Base-by-base conservation (phyloP, 257 asterid species). In the Ajuga chamaepitys region DNA sequence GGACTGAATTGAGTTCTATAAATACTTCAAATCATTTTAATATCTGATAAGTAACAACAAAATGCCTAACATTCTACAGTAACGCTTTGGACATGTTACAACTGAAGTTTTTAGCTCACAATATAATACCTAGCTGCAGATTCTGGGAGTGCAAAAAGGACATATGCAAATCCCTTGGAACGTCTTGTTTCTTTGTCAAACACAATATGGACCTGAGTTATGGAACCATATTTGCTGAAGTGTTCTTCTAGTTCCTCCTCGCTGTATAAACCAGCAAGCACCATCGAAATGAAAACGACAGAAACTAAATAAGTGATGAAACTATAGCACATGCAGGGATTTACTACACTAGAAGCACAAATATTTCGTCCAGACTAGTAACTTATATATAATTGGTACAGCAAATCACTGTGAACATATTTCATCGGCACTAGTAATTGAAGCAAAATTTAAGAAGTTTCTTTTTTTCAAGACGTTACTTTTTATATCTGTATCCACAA, bases 111-210 rank as follows among this genome's bases (percentile, higher is more conserved):
- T 42, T 52, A 66, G 53, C 37, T 40, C 62, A 38, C 57, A 62
- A 71, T 28, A 52, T 30, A 68, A 46, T 89, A 87, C 99, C 99
- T 85, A 41, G 85, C 77, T 68, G 97, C 97, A 77, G 94, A 83
- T 78, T 93, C 97, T 70, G 95, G 95, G 62, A 83, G 82, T 44
- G 85, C 67, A 77, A 81, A 93, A 53, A 59, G 91, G 73, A 93
- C 82, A 78, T 77, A 93, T 37, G 88, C 97, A 77, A 86, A 34
- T 70, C 97, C 99, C 73, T 81, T 93, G 69, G 99, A 93, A 80
- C 87, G 84, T 66, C 84, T 89, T 22, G 97, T 84, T 38, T 86
- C 96, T 80, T 82, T 88, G 76, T 93, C 97, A 59, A 89, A 79
- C 70, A 93, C 96, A 73, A 93, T 84, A 80, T 90, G 96, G 72